phyloP scores from a whole-genome alignment of 495 filamentous ascomycete genomes.

The Penicillium paxilli region DNA sequence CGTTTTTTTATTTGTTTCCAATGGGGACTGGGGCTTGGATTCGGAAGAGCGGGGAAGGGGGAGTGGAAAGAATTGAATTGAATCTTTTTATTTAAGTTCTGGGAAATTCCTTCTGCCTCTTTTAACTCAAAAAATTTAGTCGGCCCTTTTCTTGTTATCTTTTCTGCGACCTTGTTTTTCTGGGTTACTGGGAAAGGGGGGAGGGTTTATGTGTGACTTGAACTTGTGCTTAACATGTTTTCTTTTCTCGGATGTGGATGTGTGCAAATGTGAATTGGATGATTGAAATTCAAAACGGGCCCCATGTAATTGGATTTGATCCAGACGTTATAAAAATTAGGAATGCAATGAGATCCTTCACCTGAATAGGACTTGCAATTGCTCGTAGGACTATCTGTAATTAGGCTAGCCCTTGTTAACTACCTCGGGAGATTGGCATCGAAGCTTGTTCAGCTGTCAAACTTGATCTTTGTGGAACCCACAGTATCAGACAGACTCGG shows the following conservation, averaged over 20 bases:
- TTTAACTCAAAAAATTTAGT: constrained; percentile 9
- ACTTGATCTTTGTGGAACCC: too few relatives aligned
- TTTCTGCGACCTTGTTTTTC: too few relatives aligned
- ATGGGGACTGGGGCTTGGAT: constrained; percentile 10
- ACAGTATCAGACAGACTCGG: too few relatives aligned
- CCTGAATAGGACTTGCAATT: background rate
- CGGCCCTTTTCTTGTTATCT: constrained; percentile 4
- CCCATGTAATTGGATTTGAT: constrained; percentile 42
- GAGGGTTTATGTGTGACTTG: constrained; percentile 16
- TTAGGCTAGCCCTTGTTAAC: background rate
- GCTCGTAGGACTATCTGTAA: too few relatives aligned
- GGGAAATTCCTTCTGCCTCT: background rate
- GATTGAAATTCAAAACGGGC: constrained; percentile 29
- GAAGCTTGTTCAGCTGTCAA: background rate
- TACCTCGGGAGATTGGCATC: background rate
- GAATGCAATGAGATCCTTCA: constrained; percentile 16
- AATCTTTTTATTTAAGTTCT: background rate
- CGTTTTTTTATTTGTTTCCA: constrained; percentile 17
- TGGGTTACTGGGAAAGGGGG: too few relatives aligned
- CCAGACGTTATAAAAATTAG: constrained; percentile 34
- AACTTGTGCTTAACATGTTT: constrained; percentile 23
- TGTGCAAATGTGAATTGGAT: constrained; percentile 35
- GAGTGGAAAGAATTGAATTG: background rate
- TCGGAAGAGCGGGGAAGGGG: too few relatives aligned
- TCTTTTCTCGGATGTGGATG: constrained; percentile 18